Evolutionary conservation across 169 alveolate species (phyloP), one percentile per base, ranked within the genome.

Genomic region (Plasmodium chabaudi): DNA sequence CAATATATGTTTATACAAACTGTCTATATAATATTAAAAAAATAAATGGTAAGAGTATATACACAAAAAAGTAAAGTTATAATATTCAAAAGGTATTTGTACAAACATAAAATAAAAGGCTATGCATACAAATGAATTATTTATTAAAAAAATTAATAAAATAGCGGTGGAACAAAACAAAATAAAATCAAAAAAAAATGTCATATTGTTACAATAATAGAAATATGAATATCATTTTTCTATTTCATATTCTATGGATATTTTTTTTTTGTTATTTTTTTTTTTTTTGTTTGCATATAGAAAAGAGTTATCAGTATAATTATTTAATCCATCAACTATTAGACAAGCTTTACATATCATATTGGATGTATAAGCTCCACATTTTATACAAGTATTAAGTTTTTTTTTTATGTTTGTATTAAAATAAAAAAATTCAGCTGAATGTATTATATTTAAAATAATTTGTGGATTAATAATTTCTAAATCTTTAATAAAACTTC

Each of bases 401-500:
- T 12, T 34, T 71, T 74, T 74, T 64, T 69, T 73, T 13, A 49
- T 88, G 61, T 56, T 55, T 6, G 87, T 55, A 25, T 89, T 60
- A 27, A 93, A 69, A 67, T 88, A 86, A 60, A 93, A 92, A 13
- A 74, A 88, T 21, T 91, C 89, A 2, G 95, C 79, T 0, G 96
- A 92, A 27, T 87, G 72, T 13, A 91, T 88, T 2, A 93, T 92
- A 27, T 93, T 92, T 46, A 88, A 63, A 12, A 93, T 90, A 44
- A 93, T 87, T 34, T 87, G 84, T 9, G 96, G 95, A 59, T 93
- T 89, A 19, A 92, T 86, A 44, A 75, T 92, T 94, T 98, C 98
- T 49, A 98, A 84, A 56, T 97, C 96, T 64, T 98, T 97, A 72
- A 97, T 95, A 34, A 98, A 95, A 75, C 96, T 97, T 70, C 99